phyloP scores from a whole-genome alignment of 2,329 filamentous ascomycete genomes.

The Orbilia quercus region DNA sequence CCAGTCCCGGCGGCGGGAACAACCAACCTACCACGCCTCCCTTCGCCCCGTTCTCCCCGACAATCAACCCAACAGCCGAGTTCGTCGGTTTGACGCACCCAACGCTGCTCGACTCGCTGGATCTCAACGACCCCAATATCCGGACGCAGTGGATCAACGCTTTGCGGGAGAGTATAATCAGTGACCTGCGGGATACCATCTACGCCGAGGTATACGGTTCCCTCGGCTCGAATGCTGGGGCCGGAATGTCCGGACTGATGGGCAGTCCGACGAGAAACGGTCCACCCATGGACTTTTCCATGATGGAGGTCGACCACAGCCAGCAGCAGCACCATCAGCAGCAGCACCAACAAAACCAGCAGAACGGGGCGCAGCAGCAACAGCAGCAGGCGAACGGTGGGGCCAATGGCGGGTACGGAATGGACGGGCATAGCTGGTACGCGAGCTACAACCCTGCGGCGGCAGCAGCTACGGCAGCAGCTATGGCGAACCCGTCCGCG shows the following conservation, averaged over 20 bases:
- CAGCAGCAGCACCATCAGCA: constrained; percentile 25
- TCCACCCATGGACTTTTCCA: constrained; percentile 43
- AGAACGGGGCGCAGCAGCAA: constrained; percentile 14
- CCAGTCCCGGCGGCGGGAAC: constrained; percentile 37
- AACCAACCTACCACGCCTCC: constrained; percentile 53
- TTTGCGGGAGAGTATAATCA: constrained; percentile 58
- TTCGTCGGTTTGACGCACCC: constrained; percentile 57
- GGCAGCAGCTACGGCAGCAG: constrained; percentile 5
- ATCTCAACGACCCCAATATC: constrained; percentile 58
- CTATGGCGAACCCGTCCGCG: constrained; percentile 43
- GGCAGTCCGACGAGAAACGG: constrained; percentile 49
- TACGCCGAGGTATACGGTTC: constrained; percentile 46
- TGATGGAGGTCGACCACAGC: constrained; percentile 51
- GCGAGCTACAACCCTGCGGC: constrained; percentile 41
- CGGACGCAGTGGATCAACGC: constrained; percentile 58
- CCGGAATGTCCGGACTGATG: constrained; percentile 28
- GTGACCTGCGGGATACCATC: constrained; percentile 36
- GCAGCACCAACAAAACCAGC: constrained; percentile 30
- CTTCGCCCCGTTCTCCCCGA: constrained; percentile 47
- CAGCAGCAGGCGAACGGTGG: constrained; percentile 42
- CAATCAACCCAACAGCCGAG: constrained; percentile 41
- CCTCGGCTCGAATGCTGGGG: constrained; percentile 28
- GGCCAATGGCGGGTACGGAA: constrained; percentile 42
- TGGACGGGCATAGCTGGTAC: constrained; percentile 48
- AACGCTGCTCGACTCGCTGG: constrained; percentile 55